phyloP scores from a whole-genome alignment of 768 basidiomycete species.

The Pulveroboletus sp. region DNA sequence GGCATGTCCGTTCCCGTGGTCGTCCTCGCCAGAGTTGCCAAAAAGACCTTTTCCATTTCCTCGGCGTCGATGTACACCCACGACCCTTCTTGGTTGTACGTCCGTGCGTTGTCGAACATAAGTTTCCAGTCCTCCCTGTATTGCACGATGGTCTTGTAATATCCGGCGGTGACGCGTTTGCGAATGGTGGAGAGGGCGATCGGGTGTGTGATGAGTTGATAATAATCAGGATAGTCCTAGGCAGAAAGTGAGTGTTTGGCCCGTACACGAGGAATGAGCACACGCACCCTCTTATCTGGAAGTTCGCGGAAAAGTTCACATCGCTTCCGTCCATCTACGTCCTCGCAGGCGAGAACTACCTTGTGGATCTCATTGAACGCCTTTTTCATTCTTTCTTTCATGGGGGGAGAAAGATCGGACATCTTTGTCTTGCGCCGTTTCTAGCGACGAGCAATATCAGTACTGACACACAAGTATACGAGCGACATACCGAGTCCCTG shows the following conservation, averaged over 20 bases:
- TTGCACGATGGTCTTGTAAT: slow-evolving; percentile 70
- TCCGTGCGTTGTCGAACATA: slow-evolving; percentile 92
- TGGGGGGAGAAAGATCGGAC: slow-evolving; percentile 50
- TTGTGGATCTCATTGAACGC: slow-evolving; percentile 72
- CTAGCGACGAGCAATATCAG: slow-evolving; percentile 34
- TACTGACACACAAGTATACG: background rate
- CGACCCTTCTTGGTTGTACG: slow-evolving; percentile 91
- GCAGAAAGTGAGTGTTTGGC: slow-evolving; percentile 8
- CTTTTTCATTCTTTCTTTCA: slow-evolving; percentile 80
- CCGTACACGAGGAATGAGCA: background rate
- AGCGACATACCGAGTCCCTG: slow-evolving; percentile 54
- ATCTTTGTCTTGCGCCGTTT: slow-evolving; percentile 82
- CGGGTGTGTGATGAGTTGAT: slow-evolving; percentile 79
- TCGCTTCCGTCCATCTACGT: slow-evolving; percentile 70
- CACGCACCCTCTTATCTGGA: slow-evolving; percentile 68
- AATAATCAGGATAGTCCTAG: slow-evolving; percentile 90
- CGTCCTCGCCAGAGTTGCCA: slow-evolving; percentile 59
- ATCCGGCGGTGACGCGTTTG: slow-evolving; percentile 60
- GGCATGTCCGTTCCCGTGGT: slow-evolving; percentile 70
- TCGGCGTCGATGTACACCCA: slow-evolving; percentile 94
- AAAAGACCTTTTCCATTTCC: slow-evolving; percentile 89
- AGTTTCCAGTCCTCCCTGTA: slow-evolving; percentile 80
- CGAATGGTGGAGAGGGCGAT: slow-evolving; percentile 86
- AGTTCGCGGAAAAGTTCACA: slow-evolving; percentile 85
- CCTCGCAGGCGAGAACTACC: slow-evolving; percentile 69